These are phyloP conservation scores for Candida boleticola DNA, from an alignment of 805 yeast genomes.

Conservation along the genomic window DNA sequence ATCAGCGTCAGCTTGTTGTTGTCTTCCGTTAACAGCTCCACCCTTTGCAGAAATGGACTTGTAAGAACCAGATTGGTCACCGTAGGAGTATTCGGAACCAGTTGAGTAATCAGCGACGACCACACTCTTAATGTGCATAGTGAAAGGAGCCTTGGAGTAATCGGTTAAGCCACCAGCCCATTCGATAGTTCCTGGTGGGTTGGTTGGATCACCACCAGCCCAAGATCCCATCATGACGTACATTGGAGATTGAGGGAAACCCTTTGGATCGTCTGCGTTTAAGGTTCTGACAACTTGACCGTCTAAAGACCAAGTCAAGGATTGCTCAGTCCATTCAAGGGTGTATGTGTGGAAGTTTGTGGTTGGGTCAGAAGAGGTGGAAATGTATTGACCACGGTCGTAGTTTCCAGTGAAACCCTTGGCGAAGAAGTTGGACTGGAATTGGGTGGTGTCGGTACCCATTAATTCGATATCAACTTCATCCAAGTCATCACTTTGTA, in stretches of 20 bases:
- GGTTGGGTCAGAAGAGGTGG: slow-evolving; percentile 53
- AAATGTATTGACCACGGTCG: slow-evolving; percentile 75
- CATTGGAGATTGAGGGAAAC: slow-evolving; percentile 94
- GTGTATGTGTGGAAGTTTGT: slow-evolving; percentile 71
- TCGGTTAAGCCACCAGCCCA: slow-evolving; percentile 84
- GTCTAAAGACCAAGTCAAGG: slow-evolving; percentile 69
- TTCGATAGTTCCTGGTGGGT: slow-evolving; percentile 65
- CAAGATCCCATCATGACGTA: slow-evolving; percentile 63
- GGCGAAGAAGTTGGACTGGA: slow-evolving; percentile 77
- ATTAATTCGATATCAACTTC: slow-evolving; percentile 89
- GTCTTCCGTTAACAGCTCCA: slow-evolving; percentile 65
- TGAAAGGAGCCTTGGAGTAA: slow-evolving; percentile 62
- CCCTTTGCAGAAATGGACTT: slow-evolving; percentile 53
- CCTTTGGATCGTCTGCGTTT: slow-evolving; percentile 49
- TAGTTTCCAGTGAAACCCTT: slow-evolving; percentile 77
- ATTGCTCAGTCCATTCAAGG: slow-evolving; percentile 75
- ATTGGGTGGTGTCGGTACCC: slow-evolving; percentile 73
- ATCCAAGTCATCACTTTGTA: slow-evolving; percentile 82
- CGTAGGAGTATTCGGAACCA: slow-evolving; percentile 56
- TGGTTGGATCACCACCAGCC: slow-evolving; percentile 79
- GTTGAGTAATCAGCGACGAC: slow-evolving; percentile 68
- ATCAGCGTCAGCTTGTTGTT: slow-evolving; percentile 36
- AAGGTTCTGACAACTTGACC: slow-evolving; percentile 68
- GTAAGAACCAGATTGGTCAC: slow-evolving; percentile 58
- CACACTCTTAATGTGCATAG: slow-evolving; percentile 60